Conservation (phyloP, 306 rosid genomes). For the Malus domestica region ASM211411v1 NC_041794.1:31554501-31555000, state of each 20-base stretch:
- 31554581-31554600: conserved; percentile 59
- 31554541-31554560: conserved; percentile 83
- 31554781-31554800: conserved; percentile 75
- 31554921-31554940: conserved; percentile 75
- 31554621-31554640: conserved; percentile 79
- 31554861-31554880: conserved; percentile 72
- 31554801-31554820: conserved; percentile 83
- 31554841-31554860: conserved; percentile 78
- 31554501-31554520: conserved; percentile 65
- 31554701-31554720: conserved; percentile 74
- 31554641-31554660: conserved; percentile 75
- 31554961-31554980: conserved; percentile 86
- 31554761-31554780: conserved; percentile 68
- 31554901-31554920: conserved; percentile 93
- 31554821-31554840: conserved; percentile 80
- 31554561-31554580: conserved; percentile 70
- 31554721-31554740: conserved; percentile 80
- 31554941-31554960: conserved; percentile 83
- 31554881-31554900: conserved; percentile 67
- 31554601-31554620: conserved; percentile 62
- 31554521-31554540: conserved; percentile 91
- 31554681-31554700: conserved; percentile 55
- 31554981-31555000: conserved; percentile 88
- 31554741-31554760: conserved; percentile 72
- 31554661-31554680: conserved; percentile 83